Conservation (phyloP, 139 green algal species). For the Pseudopediastrum boryanum region DNA sequence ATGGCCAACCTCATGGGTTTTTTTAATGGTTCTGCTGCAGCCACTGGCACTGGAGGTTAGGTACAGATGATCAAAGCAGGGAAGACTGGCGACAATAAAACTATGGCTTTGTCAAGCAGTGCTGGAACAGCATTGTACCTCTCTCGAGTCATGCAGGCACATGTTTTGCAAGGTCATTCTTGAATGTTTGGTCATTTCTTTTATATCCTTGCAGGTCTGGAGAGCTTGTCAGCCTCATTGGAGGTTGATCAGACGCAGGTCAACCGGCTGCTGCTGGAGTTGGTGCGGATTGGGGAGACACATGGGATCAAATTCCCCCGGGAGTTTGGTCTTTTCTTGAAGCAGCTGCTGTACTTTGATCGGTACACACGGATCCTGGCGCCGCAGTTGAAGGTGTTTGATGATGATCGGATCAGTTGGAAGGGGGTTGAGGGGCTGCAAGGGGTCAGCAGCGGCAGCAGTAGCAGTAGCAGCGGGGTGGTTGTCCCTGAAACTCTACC, state of each 20-base stretch:
- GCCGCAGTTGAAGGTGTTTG: slow-evolving; percentile 73
- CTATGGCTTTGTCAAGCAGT: no score
- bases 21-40: no score
- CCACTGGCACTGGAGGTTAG: no score
- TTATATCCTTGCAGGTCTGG: neutral
- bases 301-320: slow-evolving; percentile 92
- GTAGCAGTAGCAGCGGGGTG: slow-evolving; percentile 11
- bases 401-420: slow-evolving; percentile 73
- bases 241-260: slow-evolving; percentile 81
- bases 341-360: slow-evolving; percentile 96
- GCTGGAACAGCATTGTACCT: no score
- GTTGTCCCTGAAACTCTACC: neutral
- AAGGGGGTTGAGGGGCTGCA: neutral
- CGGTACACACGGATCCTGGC: slow-evolving; percentile 89
- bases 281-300: slow-evolving; percentile 85
- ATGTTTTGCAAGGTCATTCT: no score
- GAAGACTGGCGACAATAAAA: no score
- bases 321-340: slow-evolving; percentile 87
- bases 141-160: no score
- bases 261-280: slow-evolving; percentile 84
- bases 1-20: no score
- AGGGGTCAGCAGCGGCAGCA: neutral
- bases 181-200: neutral
- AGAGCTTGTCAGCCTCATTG: slow-evolving; percentile 58
- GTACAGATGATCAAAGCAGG: no score